Evolutionary conservation across 2,329 filamentous ascomycete genomes (phyloP).

Genomic region (Diaporthe sp.): DNA sequence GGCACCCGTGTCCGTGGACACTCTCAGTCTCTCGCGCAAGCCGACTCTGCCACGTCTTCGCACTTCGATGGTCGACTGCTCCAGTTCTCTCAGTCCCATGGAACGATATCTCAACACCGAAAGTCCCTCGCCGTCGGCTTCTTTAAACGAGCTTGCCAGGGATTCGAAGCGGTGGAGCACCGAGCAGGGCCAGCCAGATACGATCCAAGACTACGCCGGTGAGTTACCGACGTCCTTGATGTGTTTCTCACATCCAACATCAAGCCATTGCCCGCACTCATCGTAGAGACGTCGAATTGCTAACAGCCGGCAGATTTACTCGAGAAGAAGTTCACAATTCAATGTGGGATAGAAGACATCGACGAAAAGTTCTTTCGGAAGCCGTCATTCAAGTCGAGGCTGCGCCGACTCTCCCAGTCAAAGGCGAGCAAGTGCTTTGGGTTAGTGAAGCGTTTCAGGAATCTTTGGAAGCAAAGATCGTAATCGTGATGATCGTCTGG

Average conservation of each 20-base stretch:
- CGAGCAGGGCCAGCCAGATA: neutral
- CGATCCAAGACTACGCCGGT: neutral
- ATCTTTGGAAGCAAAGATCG: too few relatives aligned
- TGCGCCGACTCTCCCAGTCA: neutral
- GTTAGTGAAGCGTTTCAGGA: neutral
- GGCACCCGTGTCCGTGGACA: neutral
- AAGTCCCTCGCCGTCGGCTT: neutral
- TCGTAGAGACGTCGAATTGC: neutral
- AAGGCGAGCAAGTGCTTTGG: neutral
- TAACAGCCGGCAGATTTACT: neutral
- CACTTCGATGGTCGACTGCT: neutral
- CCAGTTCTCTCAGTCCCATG: too few relatives aligned
- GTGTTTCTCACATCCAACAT: neutral
- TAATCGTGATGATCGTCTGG: neutral
- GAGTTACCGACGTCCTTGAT: neutral
- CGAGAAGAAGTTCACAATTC: neutral
- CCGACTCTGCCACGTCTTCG: neutral
- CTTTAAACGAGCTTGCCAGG: neutral
- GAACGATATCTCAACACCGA: neutral
- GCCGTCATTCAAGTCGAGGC: neutral
- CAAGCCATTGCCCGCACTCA: neutral
- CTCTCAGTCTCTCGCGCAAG: neutral
- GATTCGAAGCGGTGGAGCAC: neutral
- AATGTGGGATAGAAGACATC: neutral
- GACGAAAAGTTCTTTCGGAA: neutral